phyloP scores from a whole-genome alignment of 768 basidiomycete species.

The Rhizopogon roseolus region DNA sequence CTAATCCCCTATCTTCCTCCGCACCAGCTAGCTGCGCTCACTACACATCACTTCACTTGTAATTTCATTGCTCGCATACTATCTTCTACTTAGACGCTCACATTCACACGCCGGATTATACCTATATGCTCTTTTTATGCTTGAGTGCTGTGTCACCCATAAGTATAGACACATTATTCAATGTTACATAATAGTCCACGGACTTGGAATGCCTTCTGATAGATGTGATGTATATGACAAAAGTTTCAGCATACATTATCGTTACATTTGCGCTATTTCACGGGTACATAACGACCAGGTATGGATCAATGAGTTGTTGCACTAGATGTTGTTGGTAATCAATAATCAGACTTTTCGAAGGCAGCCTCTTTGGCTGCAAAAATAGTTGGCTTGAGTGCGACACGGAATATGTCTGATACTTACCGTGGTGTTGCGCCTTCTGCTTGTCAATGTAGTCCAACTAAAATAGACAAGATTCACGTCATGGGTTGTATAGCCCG shows the following conservation, averaged over 20 bases:
- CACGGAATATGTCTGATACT: neutral
- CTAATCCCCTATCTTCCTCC: neutral
- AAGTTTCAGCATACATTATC: neutral
- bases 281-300: neutral
- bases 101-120: neutral
- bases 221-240: neutral
- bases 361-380: constrained; percentile 9
- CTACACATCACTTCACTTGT: neutral
- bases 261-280: neutral
- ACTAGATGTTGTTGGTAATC: neutral
- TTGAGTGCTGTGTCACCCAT: neutral
- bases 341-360: neutral
- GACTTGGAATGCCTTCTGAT: neutral
- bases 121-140: neutral
- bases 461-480: constrained; percentile 8
- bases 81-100: neutral
- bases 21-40: neutral
- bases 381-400: neutral
- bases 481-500: neutral
- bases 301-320: neutral
- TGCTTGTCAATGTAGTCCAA: constrained; percentile 42
- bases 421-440: constrained; percentile 37
- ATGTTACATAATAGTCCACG: neutral
- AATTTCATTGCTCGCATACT: neutral
- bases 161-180: neutral